Conservation (phyloP, 257 asterid species). For the Solanum chiquidenum region DNA sequence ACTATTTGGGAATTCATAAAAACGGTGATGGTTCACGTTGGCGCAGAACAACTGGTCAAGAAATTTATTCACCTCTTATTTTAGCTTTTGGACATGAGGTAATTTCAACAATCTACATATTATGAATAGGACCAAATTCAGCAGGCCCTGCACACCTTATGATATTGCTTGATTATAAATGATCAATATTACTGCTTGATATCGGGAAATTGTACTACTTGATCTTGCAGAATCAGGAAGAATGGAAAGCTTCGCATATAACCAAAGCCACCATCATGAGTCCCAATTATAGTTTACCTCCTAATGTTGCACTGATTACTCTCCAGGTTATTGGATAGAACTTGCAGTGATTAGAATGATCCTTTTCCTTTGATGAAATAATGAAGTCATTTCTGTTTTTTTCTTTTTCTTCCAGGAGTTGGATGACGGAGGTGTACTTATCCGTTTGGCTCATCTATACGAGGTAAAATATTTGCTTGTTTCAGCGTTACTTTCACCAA, state of each 20-base stretch:
- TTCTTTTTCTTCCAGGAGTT: slow-evolving; percentile 31
- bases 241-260: slow-evolving; percentile 46
- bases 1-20: slow-evolving; percentile 42
- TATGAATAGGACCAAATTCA: neutral
- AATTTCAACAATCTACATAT: neutral
- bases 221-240: slow-evolving; percentile 40
- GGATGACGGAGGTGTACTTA: slow-evolving; percentile 45
- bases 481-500: neutral
- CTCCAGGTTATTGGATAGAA: slow-evolving; percentile 47
- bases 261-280: slow-evolving; percentile 46
- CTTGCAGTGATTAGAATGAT: neutral
- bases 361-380: neutral
- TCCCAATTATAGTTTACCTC: slow-evolving; percentile 56
- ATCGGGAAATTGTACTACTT: neutral
- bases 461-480: slow-evolving; percentile 37
- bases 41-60: slow-evolving; percentile 82
- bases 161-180: neutral
- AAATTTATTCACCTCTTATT: slow-evolving; percentile 78
- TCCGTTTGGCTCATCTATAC: slow-evolving; percentile 79
- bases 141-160: neutral
- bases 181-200: neutral
- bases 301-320: slow-evolving; percentile 64
- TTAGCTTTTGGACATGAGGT: slow-evolving; percentile 75
- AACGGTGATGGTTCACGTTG: slow-evolving; percentile 61
- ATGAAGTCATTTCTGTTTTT: neutral